Evolutionary conservation across 139 green algal genomes (phyloP).

Genomic region (Coelastrella sp.): DNA sequence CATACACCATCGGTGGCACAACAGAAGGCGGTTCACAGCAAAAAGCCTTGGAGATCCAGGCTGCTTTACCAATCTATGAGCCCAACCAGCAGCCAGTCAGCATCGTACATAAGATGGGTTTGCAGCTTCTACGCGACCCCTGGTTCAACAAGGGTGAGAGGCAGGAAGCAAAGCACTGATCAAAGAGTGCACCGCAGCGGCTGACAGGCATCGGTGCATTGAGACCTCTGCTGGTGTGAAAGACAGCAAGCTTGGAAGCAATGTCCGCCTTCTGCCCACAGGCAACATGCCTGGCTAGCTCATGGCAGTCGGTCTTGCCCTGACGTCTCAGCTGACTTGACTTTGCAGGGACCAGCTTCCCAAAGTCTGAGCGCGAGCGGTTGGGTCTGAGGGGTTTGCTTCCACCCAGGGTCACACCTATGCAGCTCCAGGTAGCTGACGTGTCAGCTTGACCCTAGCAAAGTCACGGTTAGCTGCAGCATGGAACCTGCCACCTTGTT

Average conservation of each 20-base stretch:
- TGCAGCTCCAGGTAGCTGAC: constrained; percentile 74
- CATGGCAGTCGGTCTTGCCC: background rate
- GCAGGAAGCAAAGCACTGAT: background rate
- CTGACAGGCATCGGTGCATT: too few relatives aligned
- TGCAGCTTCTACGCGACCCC: constrained; percentile 80
- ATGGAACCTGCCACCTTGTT: background rate
- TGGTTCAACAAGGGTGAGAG: constrained; percentile 77
- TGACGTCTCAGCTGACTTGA: background rate
- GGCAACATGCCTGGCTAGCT: background rate
- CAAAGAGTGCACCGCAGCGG: background rate
- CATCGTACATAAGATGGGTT: constrained; percentile 50
- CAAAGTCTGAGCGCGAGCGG: constrained; percentile 85
- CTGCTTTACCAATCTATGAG: background rate
- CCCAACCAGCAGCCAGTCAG: background rate
- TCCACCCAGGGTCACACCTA: constrained; percentile 71
- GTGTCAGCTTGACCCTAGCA: background rate
- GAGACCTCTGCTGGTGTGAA: too few relatives aligned
- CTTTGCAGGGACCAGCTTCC: constrained; percentile 83
- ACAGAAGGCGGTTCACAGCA: constrained; percentile 17
- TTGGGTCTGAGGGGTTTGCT: constrained; percentile 91
- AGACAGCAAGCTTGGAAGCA: too few relatives aligned
- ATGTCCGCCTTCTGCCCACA: too few relatives aligned
- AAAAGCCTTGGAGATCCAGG: constrained; percentile 34
- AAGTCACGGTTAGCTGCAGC: background rate
- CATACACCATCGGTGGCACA: constrained; percentile 26